phyloP scores from a whole-genome alignment of 192 early-diverging fungal genomes.

The Coemansia sp. region DNA sequence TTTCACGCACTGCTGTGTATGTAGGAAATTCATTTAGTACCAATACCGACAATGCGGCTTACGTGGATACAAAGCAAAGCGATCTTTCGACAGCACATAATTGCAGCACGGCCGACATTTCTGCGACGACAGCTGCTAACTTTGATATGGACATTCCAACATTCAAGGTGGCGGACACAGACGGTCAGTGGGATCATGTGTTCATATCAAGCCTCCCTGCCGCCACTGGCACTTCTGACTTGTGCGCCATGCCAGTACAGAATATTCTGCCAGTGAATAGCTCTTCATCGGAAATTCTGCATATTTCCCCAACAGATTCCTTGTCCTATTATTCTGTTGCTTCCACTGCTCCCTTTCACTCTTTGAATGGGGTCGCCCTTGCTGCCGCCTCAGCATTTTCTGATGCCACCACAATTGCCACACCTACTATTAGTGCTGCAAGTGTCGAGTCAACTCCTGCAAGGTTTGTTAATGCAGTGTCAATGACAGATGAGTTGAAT shows the following conservation, averaged over 20 bases:
- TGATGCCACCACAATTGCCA: constrained; percentile 44
- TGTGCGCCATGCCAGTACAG: constrained; percentile 40
- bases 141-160: constrained; percentile 13
- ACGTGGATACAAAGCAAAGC: background rate
- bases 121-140: background rate
- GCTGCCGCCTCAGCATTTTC: constrained; percentile 31
- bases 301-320: background rate
- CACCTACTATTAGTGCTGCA: constrained; percentile 31
- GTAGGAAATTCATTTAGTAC: background rate
- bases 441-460: constrained; percentile 40
- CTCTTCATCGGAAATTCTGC: constrained; percentile 1
- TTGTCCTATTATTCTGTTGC: constrained; percentile 5
- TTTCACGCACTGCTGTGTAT: background rate
- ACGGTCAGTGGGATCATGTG: constrained; percentile 29
- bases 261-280: constrained; percentile 20
- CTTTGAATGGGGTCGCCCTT: constrained; percentile 11
- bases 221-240: constrained; percentile 52
- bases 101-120: background rate
- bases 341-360: constrained; percentile 13
- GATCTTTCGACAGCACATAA: background rate
- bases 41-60: background rate
- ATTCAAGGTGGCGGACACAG: constrained; percentile 23
- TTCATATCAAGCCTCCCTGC: constrained; percentile 49
- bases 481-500: constrained; percentile 17
- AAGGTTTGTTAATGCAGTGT: constrained; percentile 25